Evolutionary conservation across 2,329 filamentous ascomycete species (phyloP).

Genomic region (Zalaria sp.): DNA sequence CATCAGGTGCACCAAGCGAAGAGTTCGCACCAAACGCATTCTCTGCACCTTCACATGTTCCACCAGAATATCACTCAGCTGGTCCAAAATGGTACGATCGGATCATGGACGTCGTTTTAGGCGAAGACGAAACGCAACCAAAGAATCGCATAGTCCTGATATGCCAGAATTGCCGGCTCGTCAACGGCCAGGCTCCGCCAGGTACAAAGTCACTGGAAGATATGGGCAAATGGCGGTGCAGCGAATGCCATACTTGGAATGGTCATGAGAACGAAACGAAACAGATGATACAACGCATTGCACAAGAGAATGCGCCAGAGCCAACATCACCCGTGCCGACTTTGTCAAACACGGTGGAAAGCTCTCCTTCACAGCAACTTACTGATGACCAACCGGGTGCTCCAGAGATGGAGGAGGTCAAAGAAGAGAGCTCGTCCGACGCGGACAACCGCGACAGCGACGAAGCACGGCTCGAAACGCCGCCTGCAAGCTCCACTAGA

Average conservation of each 20-base stretch:
- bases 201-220: conserved; percentile 66
- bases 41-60: conserved; percentile 20
- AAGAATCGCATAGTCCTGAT: conserved; percentile 86
- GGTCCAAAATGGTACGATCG: conserved; percentile 77
- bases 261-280: conserved; percentile 66
- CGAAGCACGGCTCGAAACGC: conserved; percentile 10
- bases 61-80: conserved; percentile 12
- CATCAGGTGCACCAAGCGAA: conserved; percentile 23
- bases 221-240: conserved; percentile 77
- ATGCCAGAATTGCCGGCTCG: conserved; percentile 66
- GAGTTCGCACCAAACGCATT: conserved; percentile 68
- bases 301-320: conserved; percentile 2
- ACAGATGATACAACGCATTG: conserved; percentile 45
- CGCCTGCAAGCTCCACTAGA: conserved; percentile 23
- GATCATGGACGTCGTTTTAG: conserved; percentile 78
- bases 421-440: conserved; percentile 2
- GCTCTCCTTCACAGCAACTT: conserved; percentile 4
- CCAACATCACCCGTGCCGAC: conserved; percentile 4
- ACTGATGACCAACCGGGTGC: conserved; percentile 14
- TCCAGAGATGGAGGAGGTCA: conserved; percentile 7
- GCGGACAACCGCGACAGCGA: conserved; percentile 5
- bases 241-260: conserved; percentile 69
- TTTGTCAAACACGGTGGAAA: conserved; percentile 6
- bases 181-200: conserved; percentile 91
- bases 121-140: conserved; percentile 84